Evolutionary conservation across 2,329 filamentous ascomycete species (phyloP), one percentile per base, ranked within the genome.

Genomic region (Colletotrichum shisoi): DNA sequence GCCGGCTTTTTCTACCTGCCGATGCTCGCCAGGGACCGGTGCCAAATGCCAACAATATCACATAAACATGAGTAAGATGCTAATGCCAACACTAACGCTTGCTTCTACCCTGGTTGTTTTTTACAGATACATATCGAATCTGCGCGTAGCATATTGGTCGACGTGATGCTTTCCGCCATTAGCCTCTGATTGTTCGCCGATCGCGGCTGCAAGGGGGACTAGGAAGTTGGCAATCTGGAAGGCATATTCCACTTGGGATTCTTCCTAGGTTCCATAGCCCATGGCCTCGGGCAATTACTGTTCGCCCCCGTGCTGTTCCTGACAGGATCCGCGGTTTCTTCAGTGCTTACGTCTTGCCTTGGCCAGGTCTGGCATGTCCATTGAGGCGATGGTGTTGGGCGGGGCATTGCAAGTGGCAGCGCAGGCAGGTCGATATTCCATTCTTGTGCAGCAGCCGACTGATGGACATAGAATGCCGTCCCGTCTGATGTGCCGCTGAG

Each of bases 241-340:
- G 15, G 19, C n/a, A 49, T 40, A 19, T 48, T 27, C 34, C 44
- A 21, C 24, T 31, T 17, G n/a, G 37, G n/a, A 4, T 67, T 57
- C 27, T 27, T 37, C 34, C 31, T 52, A 46, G 27, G 19, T 63
- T 58, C 52, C 59, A 67, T 45, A 58, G 19, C 34, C 21, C 19
- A 27, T 31, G 21, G 44, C 31, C 42, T 58, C 40, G 46, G 63
- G 34, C 39, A 13, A 63, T 52, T 57, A 13, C 58, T 42, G 40
- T 24, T 52, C 63, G 45, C 21, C 21, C 13, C 53, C 24, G 31
- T 40, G 52, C n/a, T 53, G 59, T 63, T 42, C 59, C 63, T 67
- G 59, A 31, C 63, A 67, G 54, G 63, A 58, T 67, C 39, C n/a
- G 46, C 63, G 39, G 34, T 40, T 42, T 56, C 24, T 63, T 63